phyloP scores from a whole-genome alignment of 768 basidiomycete species.

The Suillus lakei region DNA sequence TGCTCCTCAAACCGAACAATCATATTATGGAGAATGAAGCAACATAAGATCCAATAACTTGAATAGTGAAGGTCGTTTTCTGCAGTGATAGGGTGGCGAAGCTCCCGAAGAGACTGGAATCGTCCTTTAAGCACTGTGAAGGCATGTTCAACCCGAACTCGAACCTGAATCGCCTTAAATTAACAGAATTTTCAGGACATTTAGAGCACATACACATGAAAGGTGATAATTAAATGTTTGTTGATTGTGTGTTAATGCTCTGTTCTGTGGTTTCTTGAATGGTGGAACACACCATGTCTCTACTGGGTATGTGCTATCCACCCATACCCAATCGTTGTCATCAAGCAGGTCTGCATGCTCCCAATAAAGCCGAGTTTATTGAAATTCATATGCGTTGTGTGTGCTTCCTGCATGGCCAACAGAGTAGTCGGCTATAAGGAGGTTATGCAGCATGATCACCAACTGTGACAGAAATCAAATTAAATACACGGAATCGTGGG shows the following conservation, averaged over 20 bases:
- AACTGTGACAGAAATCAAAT: slow-evolving; percentile 5
- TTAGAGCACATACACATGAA: slow-evolving; percentile 13
- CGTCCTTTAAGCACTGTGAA: neutral
- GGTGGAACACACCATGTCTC: slow-evolving; percentile 27
- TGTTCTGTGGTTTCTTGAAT: slow-evolving; percentile 26
- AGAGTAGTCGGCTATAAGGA: slow-evolving; percentile 14
- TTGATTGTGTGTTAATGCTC: slow-evolving; percentile 20
- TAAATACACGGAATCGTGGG: slow-evolving; percentile 13
- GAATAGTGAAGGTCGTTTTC: neutral
- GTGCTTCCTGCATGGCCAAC: neutral
- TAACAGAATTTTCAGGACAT: neutral
- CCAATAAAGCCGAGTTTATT: neutral
- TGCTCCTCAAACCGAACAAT: neutral
- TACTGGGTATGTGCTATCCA: slow-evolving; percentile 10
- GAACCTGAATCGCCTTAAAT: neutral
- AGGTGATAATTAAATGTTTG: slow-evolving; percentile 23
- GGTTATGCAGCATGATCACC: slow-evolving; percentile 15
- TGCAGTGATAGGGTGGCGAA: neutral
- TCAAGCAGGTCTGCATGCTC: slow-evolving; percentile 9
- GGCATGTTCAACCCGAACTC: neutral
- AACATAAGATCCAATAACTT: neutral
- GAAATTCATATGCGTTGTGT: slow-evolving; percentile 7
- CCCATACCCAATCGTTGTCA: slow-evolving; percentile 17
- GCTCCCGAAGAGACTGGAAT: neutral
- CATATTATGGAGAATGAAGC: neutral